Conservation (phyloP, 352 stramenopile species). For the Phytophthora megakarya region DNA sequence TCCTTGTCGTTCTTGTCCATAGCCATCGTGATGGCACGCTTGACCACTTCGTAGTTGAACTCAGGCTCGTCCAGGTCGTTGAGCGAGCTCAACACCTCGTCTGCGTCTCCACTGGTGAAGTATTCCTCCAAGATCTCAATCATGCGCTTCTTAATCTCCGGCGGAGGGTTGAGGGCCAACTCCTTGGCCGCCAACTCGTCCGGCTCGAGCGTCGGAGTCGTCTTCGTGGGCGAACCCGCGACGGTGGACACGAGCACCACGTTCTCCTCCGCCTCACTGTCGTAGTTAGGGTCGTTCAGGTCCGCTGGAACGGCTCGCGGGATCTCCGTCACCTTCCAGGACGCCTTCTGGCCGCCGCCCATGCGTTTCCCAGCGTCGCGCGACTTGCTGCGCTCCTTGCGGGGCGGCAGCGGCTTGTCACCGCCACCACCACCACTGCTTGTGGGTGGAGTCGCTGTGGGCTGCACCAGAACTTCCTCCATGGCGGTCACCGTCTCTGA, state of each 20-base stretch:
- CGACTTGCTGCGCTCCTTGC: conserved; percentile 87
- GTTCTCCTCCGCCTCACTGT: conserved; percentile 91
- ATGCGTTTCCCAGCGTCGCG: conserved; percentile 87
- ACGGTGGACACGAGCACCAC: conserved; percentile 83
- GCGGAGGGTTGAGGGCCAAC: conserved; percentile 69
- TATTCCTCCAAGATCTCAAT: conserved; percentile 91
- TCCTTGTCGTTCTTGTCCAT: conserved; percentile 86
- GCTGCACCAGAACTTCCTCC: conserved; percentile 26
- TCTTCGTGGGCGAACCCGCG: conserved; percentile 46
- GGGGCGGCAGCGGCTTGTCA: conserved; percentile 61
- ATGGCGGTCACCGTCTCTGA: conserved; percentile 26
- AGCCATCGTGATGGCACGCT: conserved; percentile 94
- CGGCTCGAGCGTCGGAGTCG: conserved; percentile 58
- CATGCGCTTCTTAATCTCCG: conserved; percentile 91
- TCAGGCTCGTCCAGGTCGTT: conserved; percentile 66
- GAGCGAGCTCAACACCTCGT: conserved; percentile 89
- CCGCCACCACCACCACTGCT: conserved; percentile 28
- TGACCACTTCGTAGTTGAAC: conserved; percentile 94
- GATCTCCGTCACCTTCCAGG: conserved; percentile 85
- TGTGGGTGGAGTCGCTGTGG: conserved; percentile 6
- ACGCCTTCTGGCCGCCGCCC: conserved; percentile 85
- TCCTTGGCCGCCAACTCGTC: conserved; percentile 79
- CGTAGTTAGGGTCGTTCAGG: conserved; percentile 93
- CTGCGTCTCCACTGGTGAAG: conserved; percentile 85
- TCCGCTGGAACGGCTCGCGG: conserved; percentile 70